phyloP scores from a whole-genome alignment of 345 rosid species.

The Eucalyptus sp. region DNA sequence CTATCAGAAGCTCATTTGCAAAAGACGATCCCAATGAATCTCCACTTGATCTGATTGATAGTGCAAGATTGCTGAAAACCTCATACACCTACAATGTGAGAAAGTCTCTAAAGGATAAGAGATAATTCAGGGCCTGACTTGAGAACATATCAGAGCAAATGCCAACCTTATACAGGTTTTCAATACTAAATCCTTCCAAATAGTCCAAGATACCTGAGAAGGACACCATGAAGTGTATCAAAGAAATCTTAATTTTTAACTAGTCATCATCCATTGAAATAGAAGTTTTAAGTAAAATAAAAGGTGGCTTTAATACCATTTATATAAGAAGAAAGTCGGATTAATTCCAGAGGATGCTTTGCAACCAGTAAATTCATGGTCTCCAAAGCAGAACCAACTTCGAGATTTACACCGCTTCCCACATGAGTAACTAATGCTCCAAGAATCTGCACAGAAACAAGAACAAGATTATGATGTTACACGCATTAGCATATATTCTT shows the following conservation, averaged over 20 bases:
- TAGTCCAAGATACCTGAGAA: slow-evolving; percentile 71
- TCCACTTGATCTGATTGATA: slow-evolving; percentile 27
- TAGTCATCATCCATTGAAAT: not conserved
- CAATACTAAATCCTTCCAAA: slow-evolving; percentile 68
- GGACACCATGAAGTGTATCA: not conserved
- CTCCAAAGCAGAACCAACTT: slow-evolving; percentile 70
- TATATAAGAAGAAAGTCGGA: slow-evolving; percentile 68
- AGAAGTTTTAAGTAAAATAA: not conserved
- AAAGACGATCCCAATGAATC: slow-evolving; percentile 42
- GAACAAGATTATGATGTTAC: not conserved
- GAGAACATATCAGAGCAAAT: not conserved
- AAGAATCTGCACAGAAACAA: slow-evolving; percentile 42
- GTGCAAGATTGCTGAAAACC: slow-evolving; percentile 54
- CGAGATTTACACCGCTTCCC: slow-evolving; percentile 63
- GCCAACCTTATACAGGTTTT: slow-evolving; percentile 61
- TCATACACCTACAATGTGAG: slow-evolving; percentile 52
- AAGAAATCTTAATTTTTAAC: not conserved
- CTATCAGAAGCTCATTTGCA: slow-evolving; percentile 71
- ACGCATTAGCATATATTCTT: not conserved
- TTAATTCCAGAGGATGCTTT: slow-evolving; percentile 45
- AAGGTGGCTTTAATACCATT: slow-evolving; percentile 34
- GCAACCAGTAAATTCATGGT: slow-evolving; percentile 46
- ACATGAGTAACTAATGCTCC: slow-evolving; percentile 77
- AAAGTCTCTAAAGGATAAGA: not conserved
- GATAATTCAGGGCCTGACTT: not conserved